phyloP scores from a whole-genome alignment of 345 rosid genomes.

The Linum lewisii region DNA sequence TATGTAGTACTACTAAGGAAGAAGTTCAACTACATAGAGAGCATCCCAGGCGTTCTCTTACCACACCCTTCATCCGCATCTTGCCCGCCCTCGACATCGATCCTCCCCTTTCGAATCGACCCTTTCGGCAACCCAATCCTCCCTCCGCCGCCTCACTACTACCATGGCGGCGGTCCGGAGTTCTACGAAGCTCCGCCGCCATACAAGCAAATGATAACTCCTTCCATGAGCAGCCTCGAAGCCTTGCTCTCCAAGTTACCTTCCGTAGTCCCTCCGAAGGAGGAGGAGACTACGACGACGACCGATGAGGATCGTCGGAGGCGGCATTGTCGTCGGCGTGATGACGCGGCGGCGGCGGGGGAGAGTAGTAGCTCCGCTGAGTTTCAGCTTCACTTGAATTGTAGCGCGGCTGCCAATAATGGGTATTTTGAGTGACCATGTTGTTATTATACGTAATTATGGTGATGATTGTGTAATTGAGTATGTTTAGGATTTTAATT shows the following conservation, averaged over 20 bases:
- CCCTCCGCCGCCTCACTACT: neutral
- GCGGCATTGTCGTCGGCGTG: too few relatives aligned
- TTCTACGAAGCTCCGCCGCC: neutral
- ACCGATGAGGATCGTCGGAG: too few relatives aligned
- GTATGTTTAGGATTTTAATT: too few relatives aligned
- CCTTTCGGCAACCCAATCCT: neutral
- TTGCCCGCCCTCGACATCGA: slow-evolving; percentile 23
- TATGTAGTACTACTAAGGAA: slow-evolving; percentile 67
- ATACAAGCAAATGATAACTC: slow-evolving; percentile 28
- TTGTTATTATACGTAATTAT: too few relatives aligned
- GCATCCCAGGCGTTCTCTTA: slow-evolving; percentile 84
- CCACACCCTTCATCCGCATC: slow-evolving; percentile 89
- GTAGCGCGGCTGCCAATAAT: too few relatives aligned
- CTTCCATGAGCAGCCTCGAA: slow-evolving; percentile 96
- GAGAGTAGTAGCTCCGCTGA: too few relatives aligned
- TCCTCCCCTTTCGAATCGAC: too few relatives aligned
- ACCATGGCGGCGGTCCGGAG: neutral
- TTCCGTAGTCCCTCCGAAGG: slow-evolving; percentile 47
- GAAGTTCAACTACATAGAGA: slow-evolving; percentile 84
- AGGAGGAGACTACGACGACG: neutral
- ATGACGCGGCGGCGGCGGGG: too few relatives aligned
- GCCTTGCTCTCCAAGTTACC: slow-evolving; percentile 95
- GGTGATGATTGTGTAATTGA: too few relatives aligned
- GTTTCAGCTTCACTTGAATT: too few relatives aligned
- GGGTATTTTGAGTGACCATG: too few relatives aligned